Conservation (phyloP, 2,329 filamentous ascomycete species). For the Aspergillus sp. region DNA sequence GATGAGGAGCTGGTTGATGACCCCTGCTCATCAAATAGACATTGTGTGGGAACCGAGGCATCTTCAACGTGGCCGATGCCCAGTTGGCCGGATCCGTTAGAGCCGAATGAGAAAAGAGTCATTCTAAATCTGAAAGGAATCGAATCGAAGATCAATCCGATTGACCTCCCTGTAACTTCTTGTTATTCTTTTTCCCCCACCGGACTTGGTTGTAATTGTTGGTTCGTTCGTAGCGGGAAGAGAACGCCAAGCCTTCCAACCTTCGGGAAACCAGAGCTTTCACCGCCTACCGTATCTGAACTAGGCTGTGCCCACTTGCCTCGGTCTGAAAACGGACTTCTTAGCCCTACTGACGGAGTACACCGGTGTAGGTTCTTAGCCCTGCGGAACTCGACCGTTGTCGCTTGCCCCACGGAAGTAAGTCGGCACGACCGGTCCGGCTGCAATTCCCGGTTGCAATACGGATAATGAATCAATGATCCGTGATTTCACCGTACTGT, state of each 20-base stretch:
- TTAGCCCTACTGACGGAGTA: no score
- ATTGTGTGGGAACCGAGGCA: slow-evolving; percentile 64
- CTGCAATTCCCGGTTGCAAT: background rate
- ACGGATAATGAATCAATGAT: no score
- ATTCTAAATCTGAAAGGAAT: slow-evolving; percentile 15
- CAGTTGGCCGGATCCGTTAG: slow-evolving; percentile 74
- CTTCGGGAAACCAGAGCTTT: background rate
- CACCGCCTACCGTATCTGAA: slow-evolving; percentile 1
- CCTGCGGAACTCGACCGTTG: no score
- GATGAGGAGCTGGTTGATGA: slow-evolving; percentile 13
- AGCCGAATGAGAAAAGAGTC: slow-evolving; percentile 67
- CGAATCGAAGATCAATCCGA: no score
- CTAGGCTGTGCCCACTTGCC: background rate
- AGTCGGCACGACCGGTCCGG: no score
- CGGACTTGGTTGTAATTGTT: no score
- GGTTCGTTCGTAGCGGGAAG: no score
- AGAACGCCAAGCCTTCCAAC: background rate
- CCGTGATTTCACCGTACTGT: background rate
- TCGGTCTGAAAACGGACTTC: background rate
- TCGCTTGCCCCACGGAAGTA: background rate
- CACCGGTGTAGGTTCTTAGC: no score
- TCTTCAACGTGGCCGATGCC: slow-evolving; percentile 71
- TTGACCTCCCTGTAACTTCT: no score
- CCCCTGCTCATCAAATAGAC: slow-evolving; percentile 52
- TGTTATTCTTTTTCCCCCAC: no score